phyloP scores from a whole-genome alignment of 164 flowering plant genomes.

The Chimonanthus salicifolius region DNA sequence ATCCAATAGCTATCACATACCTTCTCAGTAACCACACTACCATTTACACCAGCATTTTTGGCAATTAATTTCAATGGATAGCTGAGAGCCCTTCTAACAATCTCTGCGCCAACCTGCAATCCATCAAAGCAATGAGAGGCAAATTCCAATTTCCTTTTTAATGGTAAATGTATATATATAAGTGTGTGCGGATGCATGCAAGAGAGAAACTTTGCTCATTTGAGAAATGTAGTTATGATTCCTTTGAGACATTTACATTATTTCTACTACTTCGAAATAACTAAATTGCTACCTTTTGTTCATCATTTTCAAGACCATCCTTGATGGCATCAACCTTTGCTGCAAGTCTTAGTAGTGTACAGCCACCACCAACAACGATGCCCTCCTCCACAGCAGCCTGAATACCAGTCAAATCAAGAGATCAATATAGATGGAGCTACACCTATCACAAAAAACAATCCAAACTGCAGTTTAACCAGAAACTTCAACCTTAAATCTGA shows the following conservation, averaged over 20 bases:
- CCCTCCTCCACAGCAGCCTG: conserved; percentile 86
- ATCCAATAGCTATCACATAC: conserved; percentile 22
- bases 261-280: no score
- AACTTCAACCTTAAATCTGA: background rate
- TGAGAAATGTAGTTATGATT: background rate
- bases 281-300: conserved; percentile 59
- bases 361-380: conserved; percentile 32
- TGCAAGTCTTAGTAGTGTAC: conserved; percentile 83
- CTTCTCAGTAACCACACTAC: conserved; percentile 98
- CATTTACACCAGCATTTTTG: conserved; percentile 98
- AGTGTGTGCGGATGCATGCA: background rate
- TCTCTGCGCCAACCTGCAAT: conserved; percentile 92
- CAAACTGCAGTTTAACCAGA: background rate
- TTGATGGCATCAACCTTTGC: conserved; percentile 87
- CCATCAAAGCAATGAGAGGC: background rate
- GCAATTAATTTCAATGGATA: conserved; percentile 94
- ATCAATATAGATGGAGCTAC: background rate
- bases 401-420: conserved; percentile 5
- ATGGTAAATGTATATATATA: no score
- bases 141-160: background rate
- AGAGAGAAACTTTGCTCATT: background rate
- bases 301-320: conserved; percentile 70
- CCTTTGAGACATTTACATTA: no score
- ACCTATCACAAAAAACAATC: background rate
- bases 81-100: conserved; percentile 85